Base-by-base conservation (phyloP, 345 rosid genomes). In the Dipteronia sinensis region DNA sequence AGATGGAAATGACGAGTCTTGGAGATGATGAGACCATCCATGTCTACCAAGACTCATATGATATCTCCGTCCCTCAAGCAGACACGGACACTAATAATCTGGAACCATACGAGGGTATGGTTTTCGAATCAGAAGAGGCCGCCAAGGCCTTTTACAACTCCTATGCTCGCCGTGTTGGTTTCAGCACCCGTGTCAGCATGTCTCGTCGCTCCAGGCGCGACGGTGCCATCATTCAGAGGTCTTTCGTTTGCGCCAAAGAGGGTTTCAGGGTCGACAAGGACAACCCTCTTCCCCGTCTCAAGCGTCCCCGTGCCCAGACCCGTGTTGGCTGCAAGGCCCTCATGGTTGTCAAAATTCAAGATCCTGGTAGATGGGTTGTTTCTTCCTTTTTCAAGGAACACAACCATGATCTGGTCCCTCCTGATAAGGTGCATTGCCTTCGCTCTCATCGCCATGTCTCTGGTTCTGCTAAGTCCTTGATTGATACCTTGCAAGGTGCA, bases 141-240 rank as follows among this genome's bases (percentile, higher is more conserved):
- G 85, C 87, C 31, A 81, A 82, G 66, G 81, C 83, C 79, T 84
- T 84, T 74, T 84, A 84, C 81, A 82, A 84, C 58, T 81, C 85
- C 20, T 84, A 84, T 51, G 87, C 87, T 49, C 79, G 87, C 64
- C 87, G 87, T 46, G 79, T 82, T 47, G 87, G 87, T 20, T 84
- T 84, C 56, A 84, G 87, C 51, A 84, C 87, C 67, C 83, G 87
- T 9, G 87, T 82, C 69, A 82, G 87, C 77, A 79, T 81, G 38
- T 84, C 85, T 40, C 87, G 85, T 67, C 82, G 87, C 27, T 81
- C 87, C 49, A 69, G 85, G 79, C 87, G 87, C 38, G 85, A 84
- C 22, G 87, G 87, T 27, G 83, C 87, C 20, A 82, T 82, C 63
- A 82, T 84, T n/a, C 85, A 82, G 81, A 73, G 87, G 42, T 83